Evolutionary conservation across 2,329 filamentous ascomycete species (phyloP), one percentile per base, ranked within the genome.

Genomic region (Neopestalotiopsis sp.): DNA sequence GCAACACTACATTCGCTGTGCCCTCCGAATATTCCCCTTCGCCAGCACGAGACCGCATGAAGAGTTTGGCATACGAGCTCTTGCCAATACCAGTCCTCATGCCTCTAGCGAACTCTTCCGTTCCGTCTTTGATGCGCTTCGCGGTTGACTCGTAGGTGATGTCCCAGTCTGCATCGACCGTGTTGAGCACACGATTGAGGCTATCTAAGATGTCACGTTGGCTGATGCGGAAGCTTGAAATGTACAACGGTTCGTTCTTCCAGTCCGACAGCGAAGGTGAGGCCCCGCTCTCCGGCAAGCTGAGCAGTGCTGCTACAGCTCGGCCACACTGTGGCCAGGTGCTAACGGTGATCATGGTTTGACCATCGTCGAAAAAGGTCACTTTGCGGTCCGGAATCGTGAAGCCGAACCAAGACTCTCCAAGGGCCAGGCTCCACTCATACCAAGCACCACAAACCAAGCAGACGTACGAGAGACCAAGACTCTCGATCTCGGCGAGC

Each of bases 191-290:
- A 0, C 85, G 84, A 73, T 89, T 82, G 17, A 90, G 75, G 32
- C 85, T 86, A 61, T 86, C 84, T 59, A 92, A 81, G 81, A 92
- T 91, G 6, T 92, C 89, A 4, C 82, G 81, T 75, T 92, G 90
- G 67, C 78, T 87, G 69, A 88, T 73, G 13, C 79, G 75, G 78
- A 91, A 92, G 72, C 86, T 89, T 9, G 79, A 81, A 9, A 90
- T 70, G 70, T 83, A 86, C 1, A 90, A 73, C 0, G 73, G 69
- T 59, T 81, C 80, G 75, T 89, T 87, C 0, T 77, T 74, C 71
- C 79, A 87, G n/a, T 76, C 70, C 17, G 78, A 78, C 17, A 88
- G 49, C 2, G 81, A 79, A 5, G 76, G 73, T 7, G 76, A 75
- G 14, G 73, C 72, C 61, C 82, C 79, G 3, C 73, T 76, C 56